Conservation (phyloP, 2,329 filamentous ascomycete species). For the Lasiodiplodia hormozganensis region DNA sequence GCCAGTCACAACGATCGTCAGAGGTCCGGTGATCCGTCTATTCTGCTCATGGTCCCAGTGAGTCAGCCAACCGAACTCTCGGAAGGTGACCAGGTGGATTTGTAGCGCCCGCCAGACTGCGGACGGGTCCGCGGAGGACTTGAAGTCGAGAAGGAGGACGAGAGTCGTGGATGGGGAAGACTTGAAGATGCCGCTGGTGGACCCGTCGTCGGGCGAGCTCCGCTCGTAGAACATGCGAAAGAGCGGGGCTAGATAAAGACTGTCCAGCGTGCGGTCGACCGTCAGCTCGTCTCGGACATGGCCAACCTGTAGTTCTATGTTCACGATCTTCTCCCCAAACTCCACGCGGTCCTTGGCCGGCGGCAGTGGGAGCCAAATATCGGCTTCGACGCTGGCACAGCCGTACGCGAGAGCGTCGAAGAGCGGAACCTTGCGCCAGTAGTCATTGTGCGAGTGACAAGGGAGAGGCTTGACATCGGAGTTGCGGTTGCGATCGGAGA, state of each 20-base stretch:
- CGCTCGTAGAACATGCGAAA: constrained; percentile 9
- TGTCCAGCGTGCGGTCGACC: constrained; percentile 37
- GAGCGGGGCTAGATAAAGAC: constrained; percentile 38
- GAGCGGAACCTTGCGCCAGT: constrained; percentile 41
- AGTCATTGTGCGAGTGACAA: constrained; percentile 34
- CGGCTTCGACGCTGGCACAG: constrained; percentile 43
- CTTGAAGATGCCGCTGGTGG: constrained; percentile 27
- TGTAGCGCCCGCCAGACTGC: constrained; percentile 19
- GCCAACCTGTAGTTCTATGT: constrained; percentile 39
- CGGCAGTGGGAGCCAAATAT: constrained; percentile 36
- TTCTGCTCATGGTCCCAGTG: constrained; percentile 19
- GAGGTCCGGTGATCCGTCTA: constrained; percentile 4
- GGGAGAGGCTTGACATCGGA: constrained; percentile 46
- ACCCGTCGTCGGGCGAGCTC: not conserved
- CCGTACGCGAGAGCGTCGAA: constrained; percentile 49
- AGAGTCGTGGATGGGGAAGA: constrained; percentile 20
- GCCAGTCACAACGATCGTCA: constrained; percentile 30
- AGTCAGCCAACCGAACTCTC: constrained; percentile 24
- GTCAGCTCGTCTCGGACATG: constrained; percentile 37
- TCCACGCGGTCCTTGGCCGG: not conserved
- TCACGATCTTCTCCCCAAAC: constrained; percentile 30
- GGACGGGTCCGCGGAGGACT: not conserved
- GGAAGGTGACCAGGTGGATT: constrained; percentile 17
- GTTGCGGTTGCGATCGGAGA: constrained; percentile 40
- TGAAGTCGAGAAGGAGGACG: constrained; percentile 31